Evolutionary conservation across 2,329 filamentous ascomycete species (phyloP), one percentile per base, ranked within the genome.

Genomic region (Huntiella bhutanensis): DNA sequence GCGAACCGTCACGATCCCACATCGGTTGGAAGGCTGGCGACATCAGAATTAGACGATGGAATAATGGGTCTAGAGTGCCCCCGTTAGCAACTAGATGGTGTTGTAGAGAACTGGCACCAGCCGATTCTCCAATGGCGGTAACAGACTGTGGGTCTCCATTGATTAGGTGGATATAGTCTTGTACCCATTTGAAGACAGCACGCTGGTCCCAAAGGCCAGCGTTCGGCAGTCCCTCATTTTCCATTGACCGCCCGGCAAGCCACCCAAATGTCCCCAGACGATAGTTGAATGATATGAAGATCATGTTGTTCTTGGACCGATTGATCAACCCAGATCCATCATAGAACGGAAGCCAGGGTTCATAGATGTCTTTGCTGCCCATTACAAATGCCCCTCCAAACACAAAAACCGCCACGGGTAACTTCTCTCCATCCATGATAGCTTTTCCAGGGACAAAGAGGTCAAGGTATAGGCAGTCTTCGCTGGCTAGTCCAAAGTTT

Each of bases 381-480:
- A 60, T 57, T 1, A 59, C 56, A 51, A 62, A 70, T 13, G 58
- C 66, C 2, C 66, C 67, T 4, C 66, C 67, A 51, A 64, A 64
- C 16, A 70, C 56, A 59, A 60, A 70, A 5, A 67, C 60, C 12
- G 64, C 55, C 2, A 70, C 65, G 2, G 66, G 66, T 5, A 70
- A 54, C 42, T 55, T 51, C 1, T 54, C 55, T 10, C 59, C 57
- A 19, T 60, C 54, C 13, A 58, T 52, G 15, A 67, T 53, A 0
- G 62, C 64, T 46, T 61, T 61, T 5, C 56, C 59, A 4, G 68
- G 68, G 1, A 68, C 65, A 37, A 64, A 64, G n/a, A 70, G 52
- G 51, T 71, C 66, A 10, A 70, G 60, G 51, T 67, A 68, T 2
- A 71, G 59, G 49, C 68, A 71, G 49, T 70, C 66, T 52, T 70